Conservation (phyloP, 1,139 yeast genomes). For the Kluyveromyces sp. region DNA sequence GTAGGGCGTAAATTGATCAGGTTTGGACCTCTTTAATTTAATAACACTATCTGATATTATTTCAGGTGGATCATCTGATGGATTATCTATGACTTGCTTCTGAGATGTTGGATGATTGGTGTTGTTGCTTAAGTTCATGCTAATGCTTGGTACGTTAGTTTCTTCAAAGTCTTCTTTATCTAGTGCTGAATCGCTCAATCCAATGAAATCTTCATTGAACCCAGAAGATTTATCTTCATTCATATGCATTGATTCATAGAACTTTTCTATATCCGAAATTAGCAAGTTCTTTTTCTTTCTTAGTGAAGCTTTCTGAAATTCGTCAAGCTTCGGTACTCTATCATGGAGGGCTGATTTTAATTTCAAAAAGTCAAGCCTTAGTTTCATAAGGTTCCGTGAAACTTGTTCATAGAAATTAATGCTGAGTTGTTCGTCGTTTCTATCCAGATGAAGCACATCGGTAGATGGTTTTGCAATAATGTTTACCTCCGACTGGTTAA, state of each 20-base stretch:
- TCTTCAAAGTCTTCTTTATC: background rate
- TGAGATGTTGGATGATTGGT: background rate
- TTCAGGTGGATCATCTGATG: background rate
- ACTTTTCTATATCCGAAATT: background rate
- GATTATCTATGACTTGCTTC: background rate
- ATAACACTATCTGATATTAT: background rate
- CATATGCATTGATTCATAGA: background rate
- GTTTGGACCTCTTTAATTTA: slow-evolving; percentile 5
- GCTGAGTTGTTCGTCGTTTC: background rate
- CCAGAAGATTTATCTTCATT: background rate
- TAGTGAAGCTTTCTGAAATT: background rate
- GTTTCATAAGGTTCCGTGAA: background rate
- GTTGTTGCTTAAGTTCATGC: background rate
- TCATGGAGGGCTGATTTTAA: background rate
- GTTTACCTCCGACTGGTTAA: too few relatives aligned
- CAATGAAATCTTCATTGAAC: background rate
- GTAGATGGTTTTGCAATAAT: background rate
- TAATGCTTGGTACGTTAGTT: background rate
- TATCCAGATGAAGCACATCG: background rate
- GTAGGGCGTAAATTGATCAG: slow-evolving; percentile 14
- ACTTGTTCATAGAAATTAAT: background rate
- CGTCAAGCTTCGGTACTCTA: background rate
- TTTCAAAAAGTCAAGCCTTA: background rate
- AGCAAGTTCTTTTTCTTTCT: background rate
- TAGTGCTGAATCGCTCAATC: background rate